Base-by-base conservation (phyloP, 768 basidiomycete species). In the Mycena chlorophos region DNA sequence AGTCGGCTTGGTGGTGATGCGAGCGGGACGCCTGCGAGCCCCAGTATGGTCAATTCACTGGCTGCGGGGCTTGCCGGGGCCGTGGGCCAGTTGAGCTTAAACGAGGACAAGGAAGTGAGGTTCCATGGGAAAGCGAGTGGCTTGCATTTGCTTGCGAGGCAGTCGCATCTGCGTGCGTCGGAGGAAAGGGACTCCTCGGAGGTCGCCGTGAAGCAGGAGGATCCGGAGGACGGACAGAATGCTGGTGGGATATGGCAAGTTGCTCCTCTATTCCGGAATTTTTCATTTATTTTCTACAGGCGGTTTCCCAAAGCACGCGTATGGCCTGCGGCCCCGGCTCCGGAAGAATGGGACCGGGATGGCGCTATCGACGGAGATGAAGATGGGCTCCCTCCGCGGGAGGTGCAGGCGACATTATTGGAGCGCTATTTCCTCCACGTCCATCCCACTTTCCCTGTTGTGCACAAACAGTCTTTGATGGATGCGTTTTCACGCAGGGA, bases 41-140 rank as follows among this genome's bases (percentile, higher is more conserved):
- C 40, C 8, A 14, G 40, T 42, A 8, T 42, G 14, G 14, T 25
- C 64, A 71, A 6, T 42, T 6, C 8, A 19, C 13, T 42, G 31
- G 78, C 78, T 43, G 76, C 75, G 39, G 77, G 79, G 51, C 67
- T 88, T 3, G 77, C 81, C 28, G 84, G 86, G 54, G 91, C 90
- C 26, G 80, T 94, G 4, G 93, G 93, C 2, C 91, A 94, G 71
- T 75, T 95, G 55, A 90, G 88, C 59, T 65, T 95, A 62, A 93
- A 95, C 64, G 93, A 95, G 73, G 89, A 94, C 51, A 81, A 84
- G 53, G 85, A 94, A 67, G 84, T 95, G 13, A 75, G 93, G 31
- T 94, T 87, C 69, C 93, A 95, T 64, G 91, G 92, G 26, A 90
- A 91, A 69, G 87, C 83, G 3, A 90, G 88, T 55, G 91, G 91